Evolutionary conservation across 306 rosid species (phyloP), one percentile per base, ranked within the genome.

Genomic region (Cercis canadensis): DNA sequence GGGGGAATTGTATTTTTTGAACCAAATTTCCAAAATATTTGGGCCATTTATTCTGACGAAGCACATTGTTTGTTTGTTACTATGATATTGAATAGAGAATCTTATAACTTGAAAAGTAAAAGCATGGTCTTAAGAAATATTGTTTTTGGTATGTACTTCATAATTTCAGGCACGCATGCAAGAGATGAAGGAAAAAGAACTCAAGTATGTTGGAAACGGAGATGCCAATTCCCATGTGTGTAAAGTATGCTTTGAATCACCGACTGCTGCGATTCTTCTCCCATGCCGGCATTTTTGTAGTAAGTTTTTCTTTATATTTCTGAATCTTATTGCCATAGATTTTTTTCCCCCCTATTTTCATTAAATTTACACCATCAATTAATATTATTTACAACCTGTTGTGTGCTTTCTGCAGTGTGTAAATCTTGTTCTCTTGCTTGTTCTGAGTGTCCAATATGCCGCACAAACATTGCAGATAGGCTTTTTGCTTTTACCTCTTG

Each of bases 251-350:
- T 94, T 88, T 68, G 97, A 90, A 80, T 83, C 90, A 58, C 94
- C 97, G n/a, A 94, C 98, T 18, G 95, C 97, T 16, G 97, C 96
- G 74, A 89, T 94, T 81, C 96, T 94, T 74, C 92, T 94, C 64
- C 98, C 98, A 31, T 94, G 98, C 79, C 89, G 97, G 33, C 98
- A 94, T 84, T 94, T 94, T 87, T 88, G 97, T 81, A 77, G 98
- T 93, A 81, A 88, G 98, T 75, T 24, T 52, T 62, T 83, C 47
- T 4, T 9, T 62, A 50, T 61, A 29, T 31, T 6, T 45, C 59
- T 21, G 16, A 15, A 14, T 36, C 65, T 50, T 39, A 44, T 24
- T 5, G 11, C 7, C 70, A 59, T 18, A 36, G 7, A 2, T 12
- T 45, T 0, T 58, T 58, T 34, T 63, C 19, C 8, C 21, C 45